Base-by-base conservation (phyloP, 2,329 filamentous ascomycete genomes). In the Neurospora sp. region DNA sequence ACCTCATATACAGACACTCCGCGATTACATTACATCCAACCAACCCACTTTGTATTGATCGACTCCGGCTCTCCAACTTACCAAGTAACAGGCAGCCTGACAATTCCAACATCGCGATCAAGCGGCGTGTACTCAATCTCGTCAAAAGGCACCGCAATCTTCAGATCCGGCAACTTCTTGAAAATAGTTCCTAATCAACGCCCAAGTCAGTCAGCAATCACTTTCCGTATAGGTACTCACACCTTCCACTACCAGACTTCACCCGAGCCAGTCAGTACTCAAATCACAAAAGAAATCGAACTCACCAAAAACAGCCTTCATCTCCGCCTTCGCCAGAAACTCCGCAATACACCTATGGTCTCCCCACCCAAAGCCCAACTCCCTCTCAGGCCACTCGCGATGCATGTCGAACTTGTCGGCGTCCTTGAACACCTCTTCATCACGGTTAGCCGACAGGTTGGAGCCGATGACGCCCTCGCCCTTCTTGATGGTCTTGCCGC, bases 391-490 rank as follows among this genome's bases (percentile, higher is more conserved):
- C 66, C 77, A 77, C 41, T 76, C 75, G 28, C 82, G 79, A 71
- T 80, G 78, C 74, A 85, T 81, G 74, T 84, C 76, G 72, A 85
- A 85, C 12, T 69, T 73, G 69, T 84, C 80, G 2, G 82, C 76
- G 69, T 81, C 70, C 6, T 74, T 73, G 70, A 82, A 83, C 10
- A 82, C 74, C 0, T 83, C 81, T 68, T 82, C 81, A 73, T 85
- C 83, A 3, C 84, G 76, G 73, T 85, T 84, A 38, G 80, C 83
- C 17, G 81, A 83, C 72, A 82, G 79, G 36, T 83, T 84, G 8
- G 82, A 80, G 4, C 81, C 80, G 71, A 85, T 84, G 72, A 84
- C 81, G 46, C 82, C 83, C 67, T 84, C 81, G 1, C 80, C 81
- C 1, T 79, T 79, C 67, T 78, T 81, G 73, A 83, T 82, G 12